Percentiles rank a stretch among this genome's conserved stretches.
These are phyloP conservation scores for Poronia punctata DNA, from an alignment of 495 filamentous ascomycete species.

Conservation along the genomic window DNA sequence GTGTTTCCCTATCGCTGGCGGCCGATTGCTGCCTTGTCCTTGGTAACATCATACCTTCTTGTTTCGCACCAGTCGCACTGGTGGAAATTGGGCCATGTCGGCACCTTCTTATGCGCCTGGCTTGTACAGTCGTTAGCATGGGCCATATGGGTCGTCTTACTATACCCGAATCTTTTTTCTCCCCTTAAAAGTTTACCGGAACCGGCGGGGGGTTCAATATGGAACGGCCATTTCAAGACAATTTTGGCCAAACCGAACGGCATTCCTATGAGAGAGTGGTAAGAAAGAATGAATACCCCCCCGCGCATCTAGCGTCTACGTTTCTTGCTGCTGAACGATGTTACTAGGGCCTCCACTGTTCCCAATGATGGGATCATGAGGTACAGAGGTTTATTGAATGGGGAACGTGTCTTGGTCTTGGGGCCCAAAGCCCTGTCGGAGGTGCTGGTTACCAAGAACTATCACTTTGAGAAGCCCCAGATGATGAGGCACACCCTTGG, in stretches of 20 bases:
- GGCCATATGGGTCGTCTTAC: conserved; percentile 43
- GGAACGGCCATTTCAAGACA: conserved; percentile 49
- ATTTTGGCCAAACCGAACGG: conserved; percentile 57
- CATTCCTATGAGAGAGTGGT: conserved; percentile 54
- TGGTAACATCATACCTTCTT: conserved; percentile 27
- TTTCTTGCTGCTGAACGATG: conserved; percentile 7
- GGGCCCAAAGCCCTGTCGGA: conserved; percentile 61
- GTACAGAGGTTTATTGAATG: conserved; percentile 62
- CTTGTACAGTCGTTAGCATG: conserved; percentile 20
- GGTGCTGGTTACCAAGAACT: conserved; percentile 60
- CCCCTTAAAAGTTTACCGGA: conserved; percentile 60
- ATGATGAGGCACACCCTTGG: conserved; percentile 50
- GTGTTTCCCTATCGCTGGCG: conserved; percentile 20
- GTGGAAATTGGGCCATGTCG: conserved; percentile 18
- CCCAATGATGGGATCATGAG: conserved; percentile 86
- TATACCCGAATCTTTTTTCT: conserved; percentile 69
- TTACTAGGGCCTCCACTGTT: conserved; percentile 53
- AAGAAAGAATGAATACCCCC: background rate
- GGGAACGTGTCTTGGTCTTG: conserved; percentile 61
- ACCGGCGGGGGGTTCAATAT: conserved; percentile 37
- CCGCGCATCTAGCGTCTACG: background rate
- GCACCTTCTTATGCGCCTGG: conserved; percentile 19
- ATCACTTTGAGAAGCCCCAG: conserved; percentile 71
- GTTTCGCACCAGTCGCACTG: conserved; percentile 20
- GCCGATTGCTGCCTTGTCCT: conserved; percentile 17